Evolutionary conservation across 805 yeast genomes (phyloP), one percentile per base, ranked within the genome.

Genomic region (Diddensiella transvaalensis): DNA sequence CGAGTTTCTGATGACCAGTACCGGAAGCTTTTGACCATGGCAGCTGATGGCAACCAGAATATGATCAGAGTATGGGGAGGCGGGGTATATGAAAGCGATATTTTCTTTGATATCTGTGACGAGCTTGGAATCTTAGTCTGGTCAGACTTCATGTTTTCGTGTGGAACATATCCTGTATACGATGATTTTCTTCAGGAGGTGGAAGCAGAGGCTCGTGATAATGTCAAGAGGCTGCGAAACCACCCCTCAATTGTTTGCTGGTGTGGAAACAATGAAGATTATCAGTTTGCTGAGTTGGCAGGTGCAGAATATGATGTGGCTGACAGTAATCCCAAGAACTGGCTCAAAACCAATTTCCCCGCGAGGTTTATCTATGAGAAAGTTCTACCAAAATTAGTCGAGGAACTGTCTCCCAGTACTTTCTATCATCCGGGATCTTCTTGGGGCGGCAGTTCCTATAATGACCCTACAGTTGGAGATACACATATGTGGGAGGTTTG

Each of bases 141-240:
- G 78, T 79, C 76, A 42, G 81, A 76, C 56, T 74, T 76, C 56
- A 70, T 75, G 78, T 76, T 76, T 63, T 79, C 77, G 1, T 76
- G 81, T 63, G 80, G 79, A 1, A 71, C 69, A 29, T 76, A 76
- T 51, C 80, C 80, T 2, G 73, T 67, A 2, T 63, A 71, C 50
- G 56, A 56, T 3, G 60, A 57, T 3, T 75, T 71, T 51, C 55
- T 67, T 11, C 56, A 55, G 2, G 57, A 53, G 24, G 73, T 76
- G 2, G 42, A 54, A 18, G 44, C 53, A 3, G 80, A 76, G 51
- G 68, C 65, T 1, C 53, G 46, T 11, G 58, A 64, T 44, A 77
- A 74, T 50, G 58, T 76, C 26, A 57, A 51, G 38, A 52, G 80
- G 42, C 55, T 76, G 44, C 58, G 76, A 52, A 67, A 71, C 44